Evolutionary conservation across 2,329 filamentous ascomycete genomes (phyloP), one percentile per base, ranked within the genome.

Genomic region (Penicillium sp.): DNA sequence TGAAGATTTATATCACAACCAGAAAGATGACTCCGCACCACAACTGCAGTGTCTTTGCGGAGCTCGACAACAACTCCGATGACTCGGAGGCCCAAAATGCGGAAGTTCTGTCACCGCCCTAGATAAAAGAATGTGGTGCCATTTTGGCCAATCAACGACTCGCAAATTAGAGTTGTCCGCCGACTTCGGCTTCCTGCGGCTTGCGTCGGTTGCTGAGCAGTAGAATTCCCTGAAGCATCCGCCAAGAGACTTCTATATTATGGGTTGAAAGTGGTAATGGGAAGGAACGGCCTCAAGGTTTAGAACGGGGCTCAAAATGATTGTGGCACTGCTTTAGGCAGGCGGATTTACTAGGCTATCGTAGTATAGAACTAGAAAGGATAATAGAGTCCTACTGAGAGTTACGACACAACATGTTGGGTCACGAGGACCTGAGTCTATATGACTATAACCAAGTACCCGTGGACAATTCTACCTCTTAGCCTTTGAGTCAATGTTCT

Each of bases 11-110:
- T 65, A 63, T 61, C 47, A 48, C 45, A 30, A 51, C 25, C 12
- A 50, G 44, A 52, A 49, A 44, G 47, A 63, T 64, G 61, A 65
- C 61, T 65, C 63, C 53, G 54, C 60, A 61, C 53, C 42, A 47
- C 33, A 44, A 51, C 22, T 49, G 36, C 31, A 51, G 52, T 56
- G 28, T 59, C 56, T 57, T 51, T 55, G 57, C 66, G 67, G 67
- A 69, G 61, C 58, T 47, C 50, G 45, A 58, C 42, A 44, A 62
- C 57, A 67, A 68, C 67, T 71, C 68, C 69, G 66, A 48, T 49
- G 28, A 55, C 44, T 46, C 47, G 44, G 48, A 50, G 30, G 42
- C 56, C 56, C 51, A 5, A 51, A 25, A 44, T 40, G 41, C 19
- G 51, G 51, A 37, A 35, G 33, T 38, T 35, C 22, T 51, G 17